Evolutionary conservation across 768 basidiomycete genomes (phyloP), one percentile per base, ranked within the genome.

Genomic region (Hemileccinum rubropunctum): DNA sequence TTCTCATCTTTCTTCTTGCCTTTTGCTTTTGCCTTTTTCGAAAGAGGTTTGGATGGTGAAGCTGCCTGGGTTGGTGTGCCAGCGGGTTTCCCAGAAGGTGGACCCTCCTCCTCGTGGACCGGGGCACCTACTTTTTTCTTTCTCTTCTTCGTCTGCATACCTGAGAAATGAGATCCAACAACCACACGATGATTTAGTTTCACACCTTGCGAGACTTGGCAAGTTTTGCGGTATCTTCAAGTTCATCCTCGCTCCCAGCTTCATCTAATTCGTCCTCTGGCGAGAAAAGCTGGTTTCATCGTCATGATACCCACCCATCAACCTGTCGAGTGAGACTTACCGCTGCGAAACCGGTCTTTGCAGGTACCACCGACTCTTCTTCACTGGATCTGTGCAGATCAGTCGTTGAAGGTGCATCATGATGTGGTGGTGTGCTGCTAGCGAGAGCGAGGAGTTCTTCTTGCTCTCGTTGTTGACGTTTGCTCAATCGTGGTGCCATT

Each of bases 391-490:
- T 47, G 13, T 50, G 54, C 0, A n/a, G 51, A 53, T 64, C 57
- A n/a, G 33, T 14, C 35, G 37, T 6, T 18, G 41, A 46, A 11
- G 54, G 23, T 10, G 47, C 50, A 1, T 47, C 32, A n/a, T n/a
- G n/a, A n/a, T n/a, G n/a, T 5, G 55, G 47, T 0, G 63, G 67
- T 17, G 57, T 62, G 5, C 58, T 64, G 13, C 69, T 60, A 2
- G 70, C 59, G 34, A 86, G 75, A 1, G 80, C 77, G 32, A 81
- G 75, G 2, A 95, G 79, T 56, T 95, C 90, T 51, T 93, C 90
- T 20, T 83, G 76, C 60, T 92, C 90, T 40, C 92, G 74, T 61
- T 94, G 89, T 66, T 93, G 91, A 42, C 93, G 78, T 69, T 91
- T 95, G 69, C 82, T 94, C 34, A 86, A 69, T 54, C 87, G 76